phyloP scores from a whole-genome alignment of 2,329 filamentous ascomycete genomes.

The Anthostomella pinea region DNA sequence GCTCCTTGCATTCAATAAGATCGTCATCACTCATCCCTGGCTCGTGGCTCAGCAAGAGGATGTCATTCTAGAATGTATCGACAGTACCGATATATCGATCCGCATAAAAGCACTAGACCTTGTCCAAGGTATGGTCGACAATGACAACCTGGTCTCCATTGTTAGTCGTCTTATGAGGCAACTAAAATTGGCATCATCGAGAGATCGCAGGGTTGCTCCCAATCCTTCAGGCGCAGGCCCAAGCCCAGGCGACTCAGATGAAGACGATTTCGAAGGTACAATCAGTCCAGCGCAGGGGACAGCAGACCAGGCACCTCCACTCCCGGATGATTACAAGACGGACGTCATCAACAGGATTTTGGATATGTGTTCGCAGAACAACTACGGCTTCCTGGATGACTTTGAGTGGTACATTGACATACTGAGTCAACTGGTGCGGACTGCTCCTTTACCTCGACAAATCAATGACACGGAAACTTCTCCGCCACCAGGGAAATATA shows the following conservation, averaged over 20 bases:
- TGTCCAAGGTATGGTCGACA: constrained; percentile 89
- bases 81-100: constrained; percentile 94
- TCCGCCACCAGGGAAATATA: constrained; percentile 27
- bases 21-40: constrained; percentile 82
- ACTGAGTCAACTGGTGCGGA: constrained; percentile 77
- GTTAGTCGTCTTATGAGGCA: constrained; percentile 87
- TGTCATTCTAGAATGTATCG: constrained; percentile 93
- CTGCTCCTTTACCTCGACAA: constrained; percentile 53
- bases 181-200: constrained; percentile 63
- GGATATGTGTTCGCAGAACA: constrained; percentile 85
- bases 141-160: constrained; percentile 78
- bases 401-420: constrained; percentile 98
- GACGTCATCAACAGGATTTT: constrained; percentile 82
- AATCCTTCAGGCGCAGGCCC: constrained; percentile 44
- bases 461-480: constrained; percentile 34
- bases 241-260: constrained; percentile 45
- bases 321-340: constrained; percentile 82
- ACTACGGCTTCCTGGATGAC: constrained; percentile 80
- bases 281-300: constrained; percentile 31
- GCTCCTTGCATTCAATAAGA: constrained; percentile 90
- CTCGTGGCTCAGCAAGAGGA: constrained; percentile 92
- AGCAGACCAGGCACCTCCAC: constrained; percentile 49
- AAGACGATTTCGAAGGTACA: constrained; percentile 46
- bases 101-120: constrained; percentile 88
- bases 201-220: constrained; percentile 43